Evolutionary conservation across 495 filamentous ascomycete species (phyloP).

Genomic region (Bryoglossum gracile): DNA sequence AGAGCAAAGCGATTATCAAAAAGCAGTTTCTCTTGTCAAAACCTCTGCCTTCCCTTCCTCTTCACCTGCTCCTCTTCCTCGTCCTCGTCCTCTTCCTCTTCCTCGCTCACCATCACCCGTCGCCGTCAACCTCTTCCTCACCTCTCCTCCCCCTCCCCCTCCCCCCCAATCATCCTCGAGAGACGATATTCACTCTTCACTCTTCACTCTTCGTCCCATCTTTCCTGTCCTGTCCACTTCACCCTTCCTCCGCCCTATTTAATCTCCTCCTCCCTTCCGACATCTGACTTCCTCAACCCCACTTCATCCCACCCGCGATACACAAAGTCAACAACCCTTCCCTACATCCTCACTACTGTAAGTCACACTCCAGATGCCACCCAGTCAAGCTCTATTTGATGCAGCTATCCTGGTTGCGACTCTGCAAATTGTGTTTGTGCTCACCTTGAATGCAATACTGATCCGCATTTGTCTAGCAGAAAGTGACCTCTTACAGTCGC

Average conservation of each 20-base stretch:
- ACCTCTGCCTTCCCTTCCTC: too few relatives aligned
- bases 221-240: not conserved
- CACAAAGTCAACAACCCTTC: not conserved
- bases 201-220: constrained; percentile 1
- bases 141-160: constrained; percentile 14
- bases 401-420: not conserved
- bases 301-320: constrained; percentile 3
- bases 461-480: not conserved
- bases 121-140: constrained; percentile 13
- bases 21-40: too few relatives aligned
- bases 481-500: not conserved
- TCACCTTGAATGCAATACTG: not conserved
- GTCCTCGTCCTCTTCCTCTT: not conserved
- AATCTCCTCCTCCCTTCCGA: not conserved
- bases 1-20: too few relatives aligned
- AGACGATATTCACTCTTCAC: too few relatives aligned
- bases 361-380: too few relatives aligned
- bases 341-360: too few relatives aligned
- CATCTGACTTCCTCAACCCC: constrained; percentile 4
- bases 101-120: constrained; percentile 13
- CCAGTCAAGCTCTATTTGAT: too few relatives aligned
- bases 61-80: constrained; percentile 14
- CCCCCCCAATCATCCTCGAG: too few relatives aligned
- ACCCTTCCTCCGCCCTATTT: not conserved
- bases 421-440: not conserved